phyloP scores from a whole-genome alignment of 2,329 filamentous ascomycete species.

The Lachnum nothofagi region DNA sequence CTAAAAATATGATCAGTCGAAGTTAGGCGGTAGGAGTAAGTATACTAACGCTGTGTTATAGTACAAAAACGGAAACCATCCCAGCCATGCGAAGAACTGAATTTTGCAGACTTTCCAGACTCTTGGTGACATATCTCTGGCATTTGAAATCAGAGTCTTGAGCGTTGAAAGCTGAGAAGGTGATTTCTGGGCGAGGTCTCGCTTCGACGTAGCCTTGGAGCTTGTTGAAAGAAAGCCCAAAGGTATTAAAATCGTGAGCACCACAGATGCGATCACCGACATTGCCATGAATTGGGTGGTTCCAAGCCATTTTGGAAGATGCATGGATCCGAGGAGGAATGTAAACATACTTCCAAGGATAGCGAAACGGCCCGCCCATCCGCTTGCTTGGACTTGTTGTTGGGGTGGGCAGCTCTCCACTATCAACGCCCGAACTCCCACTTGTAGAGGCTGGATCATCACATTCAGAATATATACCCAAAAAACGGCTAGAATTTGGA shows the following conservation, averaged over 20 bases:
- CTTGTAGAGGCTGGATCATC: conserved; percentile 31
- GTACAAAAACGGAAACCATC: conserved; percentile 34
- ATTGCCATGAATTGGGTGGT: conserved; percentile 23
- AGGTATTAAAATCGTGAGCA: conserved; percentile 12
- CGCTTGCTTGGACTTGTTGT: conserved; percentile 30
- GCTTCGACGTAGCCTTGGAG: neutral
- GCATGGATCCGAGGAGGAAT: conserved; percentile 20
- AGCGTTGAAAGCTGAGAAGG: neutral
- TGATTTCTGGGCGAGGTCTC: neutral
- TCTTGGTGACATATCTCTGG: conserved; percentile 12
- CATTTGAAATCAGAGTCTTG: neutral
- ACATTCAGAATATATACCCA: conserved; percentile 27
- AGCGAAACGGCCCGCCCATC: conserved; percentile 30
- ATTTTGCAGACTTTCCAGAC: conserved; percentile 22
- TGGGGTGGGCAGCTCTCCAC: conserved; percentile 27
- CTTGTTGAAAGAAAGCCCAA: conserved; percentile 14
- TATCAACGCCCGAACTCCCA: conserved; percentile 28
- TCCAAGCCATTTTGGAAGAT: conserved; percentile 4
- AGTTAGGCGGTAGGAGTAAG: neutral
- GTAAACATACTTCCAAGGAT: conserved; percentile 29
- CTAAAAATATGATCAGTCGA: conserved; percentile 1
- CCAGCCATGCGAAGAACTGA: conserved; percentile 29
- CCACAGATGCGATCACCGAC: conserved; percentile 15
- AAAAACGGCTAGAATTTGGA: conserved; percentile 18
- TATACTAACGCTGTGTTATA: conserved; percentile 30